Conservation (phyloP, 257 asterid genomes). For the Solanum paucissectum region DNA sequence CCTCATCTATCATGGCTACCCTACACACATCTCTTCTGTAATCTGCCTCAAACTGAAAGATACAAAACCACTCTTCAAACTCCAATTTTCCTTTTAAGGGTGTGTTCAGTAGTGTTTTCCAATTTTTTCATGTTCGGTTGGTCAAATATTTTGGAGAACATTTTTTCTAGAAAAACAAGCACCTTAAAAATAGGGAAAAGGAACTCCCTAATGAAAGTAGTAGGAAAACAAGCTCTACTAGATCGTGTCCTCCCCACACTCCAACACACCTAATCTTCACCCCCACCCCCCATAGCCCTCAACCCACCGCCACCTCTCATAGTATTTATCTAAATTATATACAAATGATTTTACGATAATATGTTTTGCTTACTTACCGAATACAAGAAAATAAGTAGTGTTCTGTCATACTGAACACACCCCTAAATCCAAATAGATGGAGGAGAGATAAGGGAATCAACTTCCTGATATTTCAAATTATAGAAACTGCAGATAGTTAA, state of each 20-base stretch:
- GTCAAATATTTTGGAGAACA: background rate
- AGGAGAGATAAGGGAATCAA: background rate
- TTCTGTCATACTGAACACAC: background rate
- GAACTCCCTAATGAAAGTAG: background rate
- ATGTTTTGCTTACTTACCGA: background rate
- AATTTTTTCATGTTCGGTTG: background rate
- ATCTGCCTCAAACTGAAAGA: background rate
- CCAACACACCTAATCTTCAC: background rate
- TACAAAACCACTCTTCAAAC: background rate
- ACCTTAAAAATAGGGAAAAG: too few species aligned
- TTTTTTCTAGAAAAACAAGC: background rate
- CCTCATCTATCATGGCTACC: too few species aligned
- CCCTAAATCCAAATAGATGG: background rate
- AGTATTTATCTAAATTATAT: too few species aligned
- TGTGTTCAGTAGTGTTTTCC: background rate
- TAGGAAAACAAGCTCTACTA: background rate
- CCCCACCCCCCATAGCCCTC: background rate
- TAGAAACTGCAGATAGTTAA: background rate
- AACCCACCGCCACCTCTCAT: background rate
- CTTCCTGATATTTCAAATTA: background rate
- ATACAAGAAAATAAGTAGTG: background rate
- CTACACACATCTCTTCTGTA: background rate
- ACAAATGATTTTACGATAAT: background rate
- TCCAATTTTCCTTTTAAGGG: background rate
- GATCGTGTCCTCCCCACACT: background rate